These are phyloP conservation scores for Ganoderma resinaceum DNA, from an alignment of 1,284 basidiomycete species.

Conservation along the genomic window DNA sequence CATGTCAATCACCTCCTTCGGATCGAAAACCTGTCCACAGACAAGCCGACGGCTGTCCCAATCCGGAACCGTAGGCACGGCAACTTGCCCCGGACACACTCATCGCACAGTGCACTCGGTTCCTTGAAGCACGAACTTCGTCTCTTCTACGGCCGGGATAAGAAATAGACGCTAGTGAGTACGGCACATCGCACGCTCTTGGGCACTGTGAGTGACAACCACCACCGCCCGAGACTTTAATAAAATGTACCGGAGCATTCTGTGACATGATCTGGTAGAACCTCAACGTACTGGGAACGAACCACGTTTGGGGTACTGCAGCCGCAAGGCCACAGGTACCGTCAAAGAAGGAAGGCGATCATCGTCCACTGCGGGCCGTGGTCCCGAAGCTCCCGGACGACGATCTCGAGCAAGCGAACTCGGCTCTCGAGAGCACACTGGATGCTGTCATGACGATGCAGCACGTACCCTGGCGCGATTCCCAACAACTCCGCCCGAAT, in stretches of 20 bases:
- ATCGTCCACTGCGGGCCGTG: background rate
- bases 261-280: background rate
- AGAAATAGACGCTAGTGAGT: too few relatives aligned
- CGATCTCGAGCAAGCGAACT: constrained; percentile 1
- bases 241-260: background rate
- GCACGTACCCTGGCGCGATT: background rate
- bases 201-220: constrained; percentile 7
- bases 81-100: background rate
- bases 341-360: background rate
- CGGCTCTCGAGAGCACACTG: background rate
- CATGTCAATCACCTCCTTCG: constrained; percentile 8
- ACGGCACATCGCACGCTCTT: too few relatives aligned
- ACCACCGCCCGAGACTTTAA: background rate
- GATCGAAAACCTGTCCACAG: constrained; percentile 5
- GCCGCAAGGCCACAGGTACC: background rate
- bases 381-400: constrained; percentile 5
- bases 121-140: background rate
- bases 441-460: constrained; percentile 14
- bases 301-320: background rate
- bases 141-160: background rate
- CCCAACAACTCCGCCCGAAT: background rate
- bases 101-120: background rate
- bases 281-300: background rate
- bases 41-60: background rate
- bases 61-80: constrained; percentile 15